Base-by-base conservation (phyloP, 2,329 filamentous ascomycete species). In the Calonectria pauciramosa region DNA sequence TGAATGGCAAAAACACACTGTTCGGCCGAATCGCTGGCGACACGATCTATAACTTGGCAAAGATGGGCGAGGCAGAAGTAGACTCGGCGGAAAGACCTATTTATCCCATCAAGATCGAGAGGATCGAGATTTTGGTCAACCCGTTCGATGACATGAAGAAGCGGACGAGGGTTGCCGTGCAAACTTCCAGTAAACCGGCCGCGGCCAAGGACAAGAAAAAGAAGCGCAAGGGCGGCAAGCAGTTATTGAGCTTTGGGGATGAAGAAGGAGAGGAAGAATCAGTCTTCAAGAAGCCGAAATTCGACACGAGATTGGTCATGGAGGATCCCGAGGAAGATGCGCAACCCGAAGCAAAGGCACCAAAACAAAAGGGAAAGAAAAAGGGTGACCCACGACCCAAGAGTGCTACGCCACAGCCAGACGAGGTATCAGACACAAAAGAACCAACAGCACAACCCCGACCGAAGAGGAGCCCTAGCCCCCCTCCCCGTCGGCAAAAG, bases 31-130 rank as follows among this genome's bases (percentile, higher is more conserved):
- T 99, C 56, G 95, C 94, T 44, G 97, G 96, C 34, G 95, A 99
- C 78, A 98, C 96, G 20, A 97, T 99, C 70, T 99, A 97, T 87
- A 99, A 98, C 84, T 85, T 99, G 82, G 93, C 96, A 82, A 97
- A 96, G 86, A 98, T 99, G 89, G 96, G 94, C 26, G 96, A 99
- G 83, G 92, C 91, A 0, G 97, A 99, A 82, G 87, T 97, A 23
- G 91, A 93, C 95, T 70, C 93, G 20, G 93, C 91, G 9, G 96
- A 99, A 77, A 90, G 95, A 75, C 96, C 96, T 2, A 86, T 97
- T 64, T 99, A 98, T 84, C 94, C 96, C 0, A 91, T 95, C 44
- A 96, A 93, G 84, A 93, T 99, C 73, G 92, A 91, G 5, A 88
- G 89, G 26, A 88, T 94, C 34, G 94, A 97, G 84, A 92, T 97